Evolutionary conservation across 495 filamentous ascomycete genomes (phyloP).

Genomic region (Tetracladium marchalianum): DNA sequence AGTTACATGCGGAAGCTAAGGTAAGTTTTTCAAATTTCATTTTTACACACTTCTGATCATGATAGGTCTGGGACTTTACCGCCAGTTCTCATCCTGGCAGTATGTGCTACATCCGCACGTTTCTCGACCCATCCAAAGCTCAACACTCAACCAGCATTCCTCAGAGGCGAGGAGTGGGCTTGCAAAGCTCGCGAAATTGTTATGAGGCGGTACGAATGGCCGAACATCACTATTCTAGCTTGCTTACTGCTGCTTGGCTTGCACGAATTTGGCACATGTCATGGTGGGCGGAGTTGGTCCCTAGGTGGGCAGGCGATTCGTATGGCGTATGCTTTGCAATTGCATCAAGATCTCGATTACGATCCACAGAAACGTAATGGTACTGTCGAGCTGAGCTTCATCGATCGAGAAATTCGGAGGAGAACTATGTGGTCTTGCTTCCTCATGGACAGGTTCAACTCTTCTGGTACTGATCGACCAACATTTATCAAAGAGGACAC

Average conservation of each 20-base stretch:
- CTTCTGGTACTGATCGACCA: constrained; percentile 87
- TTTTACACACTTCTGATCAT: background rate
- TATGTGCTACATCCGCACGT: constrained; percentile 85
- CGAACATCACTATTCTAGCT: constrained; percentile 90
- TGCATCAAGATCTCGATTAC: constrained; percentile 87
- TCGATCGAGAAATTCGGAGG: constrained; percentile 84
- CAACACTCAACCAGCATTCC: constrained; percentile 70
- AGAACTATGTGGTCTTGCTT: constrained; percentile 98
- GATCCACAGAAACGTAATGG: constrained; percentile 64
- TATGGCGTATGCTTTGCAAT: constrained; percentile 92
- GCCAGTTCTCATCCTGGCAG: constrained; percentile 79
- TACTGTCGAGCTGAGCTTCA: constrained; percentile 68
- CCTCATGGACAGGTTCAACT: constrained; percentile 94
- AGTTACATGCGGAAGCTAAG: constrained; percentile 84
- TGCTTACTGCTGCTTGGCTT: constrained; percentile 80
- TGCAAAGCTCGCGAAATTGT: constrained; percentile 74
- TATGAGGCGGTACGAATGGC: constrained; percentile 78
- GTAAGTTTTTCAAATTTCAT: constrained; percentile 28
- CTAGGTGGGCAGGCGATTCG: constrained; percentile 88
- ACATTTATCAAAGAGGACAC: constrained; percentile 85
- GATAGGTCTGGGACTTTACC: constrained; percentile 47
- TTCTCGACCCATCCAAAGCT: constrained; percentile 94
- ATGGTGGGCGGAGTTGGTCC: constrained; percentile 92
- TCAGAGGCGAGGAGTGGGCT: constrained; percentile 88
- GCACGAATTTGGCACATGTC: constrained; percentile 95